These are phyloP conservation scores for Nasturtium officinale DNA, from an alignment of 345 rosid species.

Conservation along the genomic window DNA sequence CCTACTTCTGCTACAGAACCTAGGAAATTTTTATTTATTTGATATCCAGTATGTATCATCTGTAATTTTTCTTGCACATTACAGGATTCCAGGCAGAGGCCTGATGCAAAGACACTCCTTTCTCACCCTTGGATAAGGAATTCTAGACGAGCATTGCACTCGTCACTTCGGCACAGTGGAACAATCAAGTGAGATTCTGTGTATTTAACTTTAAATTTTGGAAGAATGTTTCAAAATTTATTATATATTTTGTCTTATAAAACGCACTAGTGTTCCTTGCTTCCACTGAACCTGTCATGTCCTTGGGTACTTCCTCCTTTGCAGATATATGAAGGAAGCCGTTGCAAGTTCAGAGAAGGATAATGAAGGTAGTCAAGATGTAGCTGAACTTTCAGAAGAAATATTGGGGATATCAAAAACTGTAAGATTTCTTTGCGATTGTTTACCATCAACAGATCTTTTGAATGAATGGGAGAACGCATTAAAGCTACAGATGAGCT, in stretches of 20 bases:
- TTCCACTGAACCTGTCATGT: slow-evolving; percentile 24
- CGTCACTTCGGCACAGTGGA: slow-evolving; percentile 85
- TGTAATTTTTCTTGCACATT: slow-evolving; percentile 33
- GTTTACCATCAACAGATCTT: slow-evolving; percentile 9
- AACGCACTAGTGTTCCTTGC: slow-evolving; percentile 13
- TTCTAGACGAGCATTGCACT: slow-evolving; percentile 81
- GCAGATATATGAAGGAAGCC: slow-evolving; percentile 60
- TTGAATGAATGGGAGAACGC: slow-evolving; percentile 17
- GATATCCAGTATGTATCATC: slow-evolving; percentile 8
- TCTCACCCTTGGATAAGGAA: slow-evolving; percentile 99
- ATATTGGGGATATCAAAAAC: slow-evolving; percentile 54
- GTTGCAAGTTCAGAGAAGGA: slow-evolving; percentile 57
- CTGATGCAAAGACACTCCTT: slow-evolving; percentile 98
- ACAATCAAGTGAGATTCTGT: slow-evolving; percentile 61
- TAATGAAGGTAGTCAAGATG: slow-evolving; percentile 57
- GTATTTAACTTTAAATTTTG: neutral
- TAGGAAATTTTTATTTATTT: neutral
- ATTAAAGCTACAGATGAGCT: neutral
- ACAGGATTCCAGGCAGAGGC: slow-evolving; percentile 98
- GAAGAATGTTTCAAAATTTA: neutral
- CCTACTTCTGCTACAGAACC: slow-evolving; percentile 9
- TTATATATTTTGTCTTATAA: slow-evolving; percentile 3
- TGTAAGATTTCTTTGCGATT: slow-evolving; percentile 48
- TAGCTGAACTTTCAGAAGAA: slow-evolving; percentile 52
- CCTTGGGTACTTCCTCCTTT: slow-evolving; percentile 25